Evolutionary conservation across 257 asterid genomes (phyloP), one percentile per base, ranked within the genome.

Genomic region (Salvia splendens): DNA sequence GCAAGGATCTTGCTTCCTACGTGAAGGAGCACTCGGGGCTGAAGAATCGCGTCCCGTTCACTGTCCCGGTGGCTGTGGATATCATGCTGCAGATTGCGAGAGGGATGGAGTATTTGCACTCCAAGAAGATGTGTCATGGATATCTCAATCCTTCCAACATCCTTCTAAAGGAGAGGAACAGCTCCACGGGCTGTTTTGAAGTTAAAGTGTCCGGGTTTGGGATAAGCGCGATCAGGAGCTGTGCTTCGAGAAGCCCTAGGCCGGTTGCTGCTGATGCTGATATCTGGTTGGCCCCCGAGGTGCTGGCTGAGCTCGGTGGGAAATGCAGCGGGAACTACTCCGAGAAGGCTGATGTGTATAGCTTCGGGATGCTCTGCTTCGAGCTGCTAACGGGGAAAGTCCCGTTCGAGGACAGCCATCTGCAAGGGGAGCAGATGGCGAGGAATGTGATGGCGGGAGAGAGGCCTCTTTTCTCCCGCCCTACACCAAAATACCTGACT

Each of bases 71-170:
- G 60, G 95, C 92, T 0, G 92, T 92, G 20, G 96, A 92, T 53
- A 77, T 92, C 40, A 87, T 92, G 95, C 78, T 92, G 68, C 98
- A 89, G 77, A 85, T 92, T 24, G 96, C 96, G 0, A 69, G 96
- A 74, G 98, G 96, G 4, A 80, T 92, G 96, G 98, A 92, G 15
- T 92, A 89, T 77, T 36, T 92, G 16, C 98, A 92, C 84, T 84
- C 95, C 0, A 85, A 47, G 50, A 84, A 81, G 57, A 77, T 92
- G 48, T 81, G 73, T 73, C 96, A 84, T 38, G 96, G 98, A 1
- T 90, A 87, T 51, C 12, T 92, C 73, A 87, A 87, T 61, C 98
- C 98, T 0, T 87, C 91, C 3, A 84, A 75, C 3, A 65, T 92
- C 61, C 94, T 92, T 56, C 89, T 92, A 38, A 92, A 72, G 66